These are phyloP conservation scores for Arthrobotrys sinensis DNA, from an alignment of 2,329 filamentous ascomycete species.

Conservation along the genomic window DNA sequence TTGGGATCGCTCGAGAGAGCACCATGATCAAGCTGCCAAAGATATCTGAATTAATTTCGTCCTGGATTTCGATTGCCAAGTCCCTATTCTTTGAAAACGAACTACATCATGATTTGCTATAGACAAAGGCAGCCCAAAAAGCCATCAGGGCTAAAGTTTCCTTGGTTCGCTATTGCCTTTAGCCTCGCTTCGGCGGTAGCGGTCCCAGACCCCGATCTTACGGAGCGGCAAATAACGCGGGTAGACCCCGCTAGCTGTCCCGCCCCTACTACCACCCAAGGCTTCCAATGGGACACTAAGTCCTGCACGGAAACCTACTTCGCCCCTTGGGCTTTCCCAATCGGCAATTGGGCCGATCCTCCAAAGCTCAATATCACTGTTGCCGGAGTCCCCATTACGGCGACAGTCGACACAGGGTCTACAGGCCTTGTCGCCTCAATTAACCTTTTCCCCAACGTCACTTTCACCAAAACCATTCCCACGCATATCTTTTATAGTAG, in stretches of 20 bases:
- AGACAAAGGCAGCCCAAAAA: neutral
- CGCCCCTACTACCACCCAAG: conserved; percentile 13
- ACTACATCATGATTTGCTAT: neutral
- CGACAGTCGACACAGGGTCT: conserved; percentile 46
- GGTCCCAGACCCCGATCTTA: neutral
- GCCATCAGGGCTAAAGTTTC: conserved; percentile 1
- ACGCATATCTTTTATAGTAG: conserved; percentile 50
- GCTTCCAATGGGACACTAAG: conserved; percentile 43
- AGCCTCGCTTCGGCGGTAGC: conserved; percentile 20
- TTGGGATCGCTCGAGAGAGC: neutral
- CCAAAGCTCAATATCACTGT: conserved; percentile 47
- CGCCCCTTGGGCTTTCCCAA: conserved; percentile 38
- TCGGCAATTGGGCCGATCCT: conserved; percentile 31
- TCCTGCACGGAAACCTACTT: conserved; percentile 36
- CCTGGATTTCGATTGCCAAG: neutral
- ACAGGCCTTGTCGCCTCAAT: conserved; percentile 46
- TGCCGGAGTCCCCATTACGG: conserved; percentile 40
- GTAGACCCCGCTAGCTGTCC: conserved; percentile 13
- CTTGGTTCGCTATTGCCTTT: conserved; percentile 6
- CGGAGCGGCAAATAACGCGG: conserved; percentile 21
- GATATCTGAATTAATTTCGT: too few species aligned
- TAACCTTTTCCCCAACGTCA: conserved; percentile 33
- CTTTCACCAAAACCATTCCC: conserved; percentile 34
- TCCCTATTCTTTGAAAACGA: neutral
- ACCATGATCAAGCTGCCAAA: neutral